A percentile compares a stretch with the other conserved stretches of the same genome.
Conservation (phyloP, 225 moss, liverwort and hornwort species). For the Physcomitrium patens region DNA sequence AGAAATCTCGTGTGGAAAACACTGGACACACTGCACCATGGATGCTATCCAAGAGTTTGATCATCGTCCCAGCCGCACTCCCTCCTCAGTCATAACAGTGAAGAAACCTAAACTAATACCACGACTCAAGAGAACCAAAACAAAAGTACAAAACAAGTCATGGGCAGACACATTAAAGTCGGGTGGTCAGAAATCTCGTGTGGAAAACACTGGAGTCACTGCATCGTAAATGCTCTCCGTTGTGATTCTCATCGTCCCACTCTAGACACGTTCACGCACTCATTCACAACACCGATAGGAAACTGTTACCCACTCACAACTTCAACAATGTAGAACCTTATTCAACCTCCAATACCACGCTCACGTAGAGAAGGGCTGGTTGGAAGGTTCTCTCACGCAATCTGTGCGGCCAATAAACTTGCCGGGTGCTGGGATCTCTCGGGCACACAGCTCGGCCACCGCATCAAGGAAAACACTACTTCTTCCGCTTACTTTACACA, state of each 20-base stretch:
- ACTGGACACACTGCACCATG: constrained; percentile 43
- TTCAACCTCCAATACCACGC: constrained; percentile 62
- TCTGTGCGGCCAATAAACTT: constrained; percentile 64
- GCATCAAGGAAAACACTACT: background rate
- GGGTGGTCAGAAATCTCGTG: constrained; percentile 51
- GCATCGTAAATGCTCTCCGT: constrained; percentile 34
- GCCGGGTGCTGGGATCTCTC: constrained; percentile 53
- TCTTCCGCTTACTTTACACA: too few species aligned
- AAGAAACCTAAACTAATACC: background rate
- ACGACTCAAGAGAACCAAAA: background rate
- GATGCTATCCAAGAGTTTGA: constrained; percentile 49
- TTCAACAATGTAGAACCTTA: constrained; percentile 44
- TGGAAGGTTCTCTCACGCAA: constrained; percentile 48
- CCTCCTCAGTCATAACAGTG: background rate
- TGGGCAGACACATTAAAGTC: background rate
- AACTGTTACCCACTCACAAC: background rate
- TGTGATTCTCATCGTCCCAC: constrained; percentile 34
- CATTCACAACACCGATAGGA: background rate
- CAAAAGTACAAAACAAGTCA: background rate
- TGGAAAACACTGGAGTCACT: constrained; percentile 39
- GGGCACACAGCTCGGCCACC: constrained; percentile 62
- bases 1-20: constrained; percentile 69
- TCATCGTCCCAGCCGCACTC: constrained; percentile 38
- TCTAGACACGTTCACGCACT: background rate
- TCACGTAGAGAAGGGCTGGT: constrained; percentile 63